These are phyloP conservation scores for Collybia nuda DNA, from an alignment of 768 basidiomycete genomes.

Conservation along the genomic window DNA sequence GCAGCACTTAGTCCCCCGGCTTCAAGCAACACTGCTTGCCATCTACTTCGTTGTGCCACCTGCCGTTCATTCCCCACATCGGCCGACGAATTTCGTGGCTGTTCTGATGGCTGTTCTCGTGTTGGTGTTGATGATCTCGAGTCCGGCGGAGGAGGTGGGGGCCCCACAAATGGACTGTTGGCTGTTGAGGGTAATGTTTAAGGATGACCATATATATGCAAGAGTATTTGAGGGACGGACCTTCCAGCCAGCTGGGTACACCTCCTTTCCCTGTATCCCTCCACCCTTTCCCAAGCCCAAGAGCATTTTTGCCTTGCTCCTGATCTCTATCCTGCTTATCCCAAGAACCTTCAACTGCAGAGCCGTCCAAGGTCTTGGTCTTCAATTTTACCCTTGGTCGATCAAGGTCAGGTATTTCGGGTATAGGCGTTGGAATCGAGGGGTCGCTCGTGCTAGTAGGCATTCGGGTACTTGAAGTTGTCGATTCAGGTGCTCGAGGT, in stretches of 20 bases:
- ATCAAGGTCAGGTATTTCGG: conserved; percentile 13
- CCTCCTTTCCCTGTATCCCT: conserved; percentile 21
- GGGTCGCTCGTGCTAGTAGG: conserved; percentile 8
- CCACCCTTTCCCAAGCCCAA: conserved; percentile 10
- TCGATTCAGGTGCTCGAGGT: conserved; percentile 8
- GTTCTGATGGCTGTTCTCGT: conserved; percentile 7
- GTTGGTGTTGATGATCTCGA: conserved; percentile 25
- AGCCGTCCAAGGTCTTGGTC: conserved; percentile 18
- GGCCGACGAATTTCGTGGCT: neutral
- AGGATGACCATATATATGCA: neutral
- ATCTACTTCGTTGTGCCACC: conserved; percentile 73
- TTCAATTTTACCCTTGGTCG: conserved; percentile 22
- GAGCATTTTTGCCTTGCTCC: conserved; percentile 8
- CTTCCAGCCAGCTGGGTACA: conserved; percentile 40
- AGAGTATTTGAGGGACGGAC: conserved; percentile 16
- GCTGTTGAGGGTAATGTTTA: conserved; percentile 16
- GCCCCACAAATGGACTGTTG: conserved; percentile 32
- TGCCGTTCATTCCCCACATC: conserved; percentile 38
- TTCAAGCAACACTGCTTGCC: conserved; percentile 83
- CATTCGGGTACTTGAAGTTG: conserved; percentile 4
- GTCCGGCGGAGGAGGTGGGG: conserved; percentile 30
- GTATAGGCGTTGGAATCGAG: neutral
- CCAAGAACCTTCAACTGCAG: conserved; percentile 10
- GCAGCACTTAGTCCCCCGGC: conserved; percentile 88
- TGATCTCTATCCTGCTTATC: conserved; percentile 3